Percentiles rank a stretch among this genome's conserved stretches.
These are phyloP conservation scores for Paulownia fortunei DNA, from an alignment of 257 asterid species.

Conservation along the genomic window DNA sequence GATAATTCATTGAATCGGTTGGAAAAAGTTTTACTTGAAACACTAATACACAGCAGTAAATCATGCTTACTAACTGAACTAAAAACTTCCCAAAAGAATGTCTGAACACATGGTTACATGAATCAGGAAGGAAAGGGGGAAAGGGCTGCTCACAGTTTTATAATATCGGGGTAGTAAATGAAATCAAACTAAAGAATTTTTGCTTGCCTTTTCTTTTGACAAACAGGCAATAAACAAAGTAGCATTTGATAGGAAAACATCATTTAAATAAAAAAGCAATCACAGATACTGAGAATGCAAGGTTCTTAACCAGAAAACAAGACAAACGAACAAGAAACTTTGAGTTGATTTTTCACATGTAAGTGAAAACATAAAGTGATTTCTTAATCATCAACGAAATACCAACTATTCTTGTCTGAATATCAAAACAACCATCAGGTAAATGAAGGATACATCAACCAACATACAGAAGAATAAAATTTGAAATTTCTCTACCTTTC, in stretches of 20 bases:
- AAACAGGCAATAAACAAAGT: background rate
- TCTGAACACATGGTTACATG: too few species aligned
- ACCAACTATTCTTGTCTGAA: background rate
- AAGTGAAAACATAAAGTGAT: background rate
- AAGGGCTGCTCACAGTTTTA: too few species aligned
- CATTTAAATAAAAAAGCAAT: background rate
- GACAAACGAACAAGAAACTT: background rate
- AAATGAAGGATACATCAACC: background rate
- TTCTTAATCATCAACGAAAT: background rate
- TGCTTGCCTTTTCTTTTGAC: background rate
- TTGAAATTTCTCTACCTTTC: background rate
- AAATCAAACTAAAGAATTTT: too few species aligned
- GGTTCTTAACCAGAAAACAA: background rate
- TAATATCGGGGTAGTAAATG: too few species aligned
- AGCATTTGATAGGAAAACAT: background rate
- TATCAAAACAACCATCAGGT: background rate
- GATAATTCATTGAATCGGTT: too few species aligned
- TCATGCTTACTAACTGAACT: too few species aligned
- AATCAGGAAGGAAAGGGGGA: too few species aligned
- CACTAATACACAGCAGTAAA: too few species aligned
- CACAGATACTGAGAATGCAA: background rate
- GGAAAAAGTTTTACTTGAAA: too few species aligned
- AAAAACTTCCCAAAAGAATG: too few species aligned
- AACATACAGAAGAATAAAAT: background rate
- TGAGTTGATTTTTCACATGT: background rate